Base-by-base conservation (phyloP, 202 grass and related monocot species). In the Musa balbisiana region DNA sequence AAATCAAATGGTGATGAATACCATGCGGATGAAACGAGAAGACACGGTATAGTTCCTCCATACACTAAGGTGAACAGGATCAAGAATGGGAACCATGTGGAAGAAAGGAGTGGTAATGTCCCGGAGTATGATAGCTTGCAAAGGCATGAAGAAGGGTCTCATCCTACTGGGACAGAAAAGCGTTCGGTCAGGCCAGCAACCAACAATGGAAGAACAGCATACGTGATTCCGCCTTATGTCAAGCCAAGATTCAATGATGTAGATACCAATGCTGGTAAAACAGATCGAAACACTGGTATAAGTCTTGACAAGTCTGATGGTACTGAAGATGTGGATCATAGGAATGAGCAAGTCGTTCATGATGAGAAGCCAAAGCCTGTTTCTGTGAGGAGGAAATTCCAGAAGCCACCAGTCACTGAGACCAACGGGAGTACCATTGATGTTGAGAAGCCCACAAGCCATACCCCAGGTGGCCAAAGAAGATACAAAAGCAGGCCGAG, bases 181-280 rank as follows among this genome's bases (percentile, higher is more conserved):
- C 33, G 29, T 11, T 24, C 60, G 12, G n/a, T 52, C 20, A 24
- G 8, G 66, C 19, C 60, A 25, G 21, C 11, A 22, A 77, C 15
- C 49, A 66, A 11, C 12, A 17, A 73, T 23, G 20, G 51, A 12
- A 43, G 33, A 43, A 43, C 33, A 43, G 33, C 33, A 43, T 55
- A 73, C 10, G 53, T 55, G 23, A 80, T 51, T 17, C 94, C 90
- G 26, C 94, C 94, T 67, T 98, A 98, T 88, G 87, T 95, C 52
- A 92, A 89, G 78, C 53, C 83, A 79, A 80, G 53, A 52, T 77
- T 80, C 0, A 55, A 59, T 24, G 54, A 78, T 15, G 59, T 74
- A 19, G 22, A 70, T 49, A 56, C 74, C 24, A 20, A 83, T 8
- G 77, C 50, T 51, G 80, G 76, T 60, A 27, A 75, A 71, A 67